Base-by-base conservation (phyloP, 441 rosid species). In the Eutrema salsugineum region DNA sequence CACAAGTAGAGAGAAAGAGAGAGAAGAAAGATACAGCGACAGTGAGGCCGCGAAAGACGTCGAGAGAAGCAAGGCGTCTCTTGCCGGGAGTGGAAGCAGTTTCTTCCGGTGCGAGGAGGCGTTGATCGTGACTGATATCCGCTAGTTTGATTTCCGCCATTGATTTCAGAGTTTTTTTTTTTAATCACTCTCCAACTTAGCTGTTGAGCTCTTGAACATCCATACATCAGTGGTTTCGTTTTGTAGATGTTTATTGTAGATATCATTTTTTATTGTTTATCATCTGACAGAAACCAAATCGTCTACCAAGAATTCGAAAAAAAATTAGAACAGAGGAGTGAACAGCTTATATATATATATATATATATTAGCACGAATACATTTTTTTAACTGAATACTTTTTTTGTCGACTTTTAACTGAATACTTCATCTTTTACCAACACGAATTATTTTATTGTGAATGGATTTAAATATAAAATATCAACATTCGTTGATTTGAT, bases 31-130 rank as follows among this genome's bases (percentile, higher is more conserved):
- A 19, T 81, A 93, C 98, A 39, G 93, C 95, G 14, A 93, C 97
- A 10, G 97, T 85, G 56, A 93, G 90, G 68, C 97, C 98, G 43
- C 97, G 80, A 77, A 90, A 93, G 85, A 93, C 81, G 74, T 93
- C 98, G 16, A 93, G 83, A 6, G 95, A 86, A 72, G 83, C 89
- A 19, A 90, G 73, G 14, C 87, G 88, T 71, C 58, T 78, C 54
- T 72, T 78, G 27, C 14, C 60, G 6, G 72, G 80, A 57, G 62
- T 47, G 5, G 88, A 62, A 53, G 17, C 24, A 40, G 53, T 40
- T 42, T 79, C 40, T 48, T 79, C 80, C 16, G 77, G 54, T n/a
- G 79, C 38, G 68, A 61, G 39, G 46, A 88, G 77, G 7, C 60
- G 77, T 71, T 71, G 81, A 57, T 79, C 83, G 27, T 43, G 51